Conservation (phyloP, 495 filamentous ascomycete genomes). For the Apiosordaria backusii region DNA sequence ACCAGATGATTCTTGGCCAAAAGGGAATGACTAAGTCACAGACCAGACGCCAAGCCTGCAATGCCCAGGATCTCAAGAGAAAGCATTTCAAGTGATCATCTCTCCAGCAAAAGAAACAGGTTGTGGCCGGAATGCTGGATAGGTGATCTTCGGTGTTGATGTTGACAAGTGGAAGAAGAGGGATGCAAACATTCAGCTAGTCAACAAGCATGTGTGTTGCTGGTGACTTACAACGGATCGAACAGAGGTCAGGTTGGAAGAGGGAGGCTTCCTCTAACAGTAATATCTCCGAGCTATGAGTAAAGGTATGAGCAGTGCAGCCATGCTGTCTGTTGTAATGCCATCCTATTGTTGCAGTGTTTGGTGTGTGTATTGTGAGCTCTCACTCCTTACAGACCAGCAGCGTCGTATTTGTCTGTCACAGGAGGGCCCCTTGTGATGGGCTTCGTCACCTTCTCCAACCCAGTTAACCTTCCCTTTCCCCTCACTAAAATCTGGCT, state of each 20-base stretch:
- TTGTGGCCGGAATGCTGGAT: neutral
- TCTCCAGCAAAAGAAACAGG: neutral
- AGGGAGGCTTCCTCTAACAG: neutral
- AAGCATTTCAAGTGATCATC: neutral
- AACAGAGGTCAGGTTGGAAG: neutral
- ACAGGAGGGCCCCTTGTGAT: slow-evolving; percentile 17
- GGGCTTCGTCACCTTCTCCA: slow-evolving; percentile 23
- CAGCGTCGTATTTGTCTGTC: slow-evolving; percentile 28
- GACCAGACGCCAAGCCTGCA: neutral
- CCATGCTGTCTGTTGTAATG: neutral
- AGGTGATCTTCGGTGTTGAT: neutral
- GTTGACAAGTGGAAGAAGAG: neutral
- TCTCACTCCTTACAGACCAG: slow-evolving; percentile 24
- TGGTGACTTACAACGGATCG: neutral
- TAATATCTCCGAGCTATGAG: slow-evolving; percentile 1
- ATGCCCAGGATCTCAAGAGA: neutral
- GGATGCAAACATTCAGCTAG: neutral
- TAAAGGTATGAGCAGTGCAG: neutral
- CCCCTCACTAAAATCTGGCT: slow-evolving; percentile 2
- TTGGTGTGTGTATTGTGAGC: neutral
- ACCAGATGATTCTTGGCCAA: neutral
- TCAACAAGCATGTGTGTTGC: neutral
- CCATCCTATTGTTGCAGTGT: neutral
- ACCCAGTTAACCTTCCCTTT: slow-evolving; percentile 16
- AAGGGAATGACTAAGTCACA: neutral